Evolutionary conservation across 2,329 filamentous ascomycete genomes (phyloP).

Genomic region (Fusarium circinatum): DNA sequence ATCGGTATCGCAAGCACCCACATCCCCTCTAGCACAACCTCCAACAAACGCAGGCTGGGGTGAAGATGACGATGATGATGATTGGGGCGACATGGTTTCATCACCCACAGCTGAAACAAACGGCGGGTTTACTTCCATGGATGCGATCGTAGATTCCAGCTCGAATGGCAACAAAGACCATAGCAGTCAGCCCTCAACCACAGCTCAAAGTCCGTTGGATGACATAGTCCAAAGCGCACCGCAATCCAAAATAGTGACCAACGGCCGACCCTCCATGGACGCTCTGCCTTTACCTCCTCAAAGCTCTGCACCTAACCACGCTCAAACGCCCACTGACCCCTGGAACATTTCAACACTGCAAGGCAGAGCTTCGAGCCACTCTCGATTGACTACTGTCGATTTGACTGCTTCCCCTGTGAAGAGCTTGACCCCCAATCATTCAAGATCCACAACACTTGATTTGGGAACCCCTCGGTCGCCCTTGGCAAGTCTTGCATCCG

Average conservation of each 20-base stretch:
- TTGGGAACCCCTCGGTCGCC: constrained; percentile 20
- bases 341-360: constrained; percentile 1
- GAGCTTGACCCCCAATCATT: constrained; percentile 16
- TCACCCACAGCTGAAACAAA: constrained; percentile 42
- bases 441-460: constrained; percentile 31
- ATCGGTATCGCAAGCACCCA: constrained; percentile 31
- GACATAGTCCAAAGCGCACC: constrained; percentile 1
- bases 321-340: neutral
- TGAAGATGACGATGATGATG: constrained; percentile 56
- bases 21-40: constrained; percentile 38
- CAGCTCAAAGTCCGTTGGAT: constrained; percentile 10
- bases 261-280: constrained; percentile 23
- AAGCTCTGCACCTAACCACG: neutral
- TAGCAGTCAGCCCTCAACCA: constrained; percentile 13
- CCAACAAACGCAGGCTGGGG: constrained; percentile 29
- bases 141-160: constrained; percentile 15
- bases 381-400: constrained; percentile 34
- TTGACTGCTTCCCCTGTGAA: constrained; percentile 12
- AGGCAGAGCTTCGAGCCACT: constrained; percentile 16
- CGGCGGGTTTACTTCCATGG: constrained; percentile 31
- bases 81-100: constrained; percentile 70
- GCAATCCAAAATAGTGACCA: neutral
- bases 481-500: constrained; percentile 14
- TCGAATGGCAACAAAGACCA: neutral
- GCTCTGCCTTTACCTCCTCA: neutral